Evolutionary conservation across 306 rosid genomes (phyloP), one percentile per base, ranked within the genome.

Genomic region (Inga leiocalycina): DNA sequence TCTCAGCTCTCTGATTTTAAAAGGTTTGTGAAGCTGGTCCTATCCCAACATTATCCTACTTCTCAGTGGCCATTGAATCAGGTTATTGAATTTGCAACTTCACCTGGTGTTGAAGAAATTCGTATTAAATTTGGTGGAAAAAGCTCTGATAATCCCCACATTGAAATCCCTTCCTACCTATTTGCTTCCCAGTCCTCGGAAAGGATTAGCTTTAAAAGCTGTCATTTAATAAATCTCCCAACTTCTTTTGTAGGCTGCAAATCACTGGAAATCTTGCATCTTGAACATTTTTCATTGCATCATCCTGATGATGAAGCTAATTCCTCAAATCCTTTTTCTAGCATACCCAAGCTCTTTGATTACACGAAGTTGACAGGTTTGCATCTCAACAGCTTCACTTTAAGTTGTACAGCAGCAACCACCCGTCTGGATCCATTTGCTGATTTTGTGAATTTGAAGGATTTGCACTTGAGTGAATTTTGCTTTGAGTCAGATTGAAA

Each of bases 91-190:
- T 78, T 80, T 74, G 87, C 83, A 49, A 66, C 79, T 35, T 71
- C 76, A 12, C 88, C 61, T 73, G 85, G 81, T 37, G 87, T 85
- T 49, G 83, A 88, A 77, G 87, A 88, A 80, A 77, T 88, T 69
- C 62, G 68, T 73, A 81, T 88, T 85, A 77, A 83, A 61, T 88
- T 88, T 46, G 68, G 35, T 51, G 90, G 87, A n/a, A 88, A 85
- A 85, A 34, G 49, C 43, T 44, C 52, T 71, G 86, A 88, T 80
- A 85, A 83, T 76, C 88, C 90, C 0, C 88, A 88, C 10, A 52
- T 85, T 77, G 83, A 85, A 78, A 80, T 88, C 52, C 88, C 90
- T 67, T 49, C 69, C 62, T 59, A 83, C 46, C 41, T 88, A 12
- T 85, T 85, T 37, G 46, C 80, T 22, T 88, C 87, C 54, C 81